Base-by-base conservation (phyloP, 78 protist genomes). In the Tieghemostelium lacteum region DNA sequence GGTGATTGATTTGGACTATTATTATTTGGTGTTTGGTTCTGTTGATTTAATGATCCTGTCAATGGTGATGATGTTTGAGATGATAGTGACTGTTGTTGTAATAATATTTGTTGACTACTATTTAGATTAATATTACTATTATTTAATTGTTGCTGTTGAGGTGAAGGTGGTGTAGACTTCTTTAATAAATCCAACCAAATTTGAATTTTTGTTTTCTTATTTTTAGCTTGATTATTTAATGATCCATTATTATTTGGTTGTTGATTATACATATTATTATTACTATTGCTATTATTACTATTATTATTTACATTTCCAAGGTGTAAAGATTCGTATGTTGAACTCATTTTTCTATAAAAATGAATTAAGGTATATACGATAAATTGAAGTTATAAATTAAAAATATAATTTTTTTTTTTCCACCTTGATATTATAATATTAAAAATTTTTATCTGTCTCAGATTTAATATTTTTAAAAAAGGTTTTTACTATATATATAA, bases 171-270 rank as follows among this genome's bases (percentile, higher is more conserved):
- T 4, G 29, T 57, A 19, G 63, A n/a, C 34, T 54, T 40, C 40
- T 72, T 72, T 10, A 72, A 55, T 54, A 60, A 55, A 20, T 72
- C 78, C 3, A 72, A 49, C 78, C 78, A 72, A 34, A n/a, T 19
- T 22, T 29, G 33, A 31, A 72, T 55, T 67, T 40, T 67, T 42
- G 74, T 19, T 67, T 33, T 54, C 3, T 34, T 52, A 71, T 29
- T 73, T 14, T 36, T 52, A 34, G 31, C 33, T 6, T 19, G 7
- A 54, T 49, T 52, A 54, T 17, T 71, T 20, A 16, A 52, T 49
- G 26, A 54, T 55, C n/a, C 57, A 34, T 33, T 57, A 72, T 72
- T 72, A 54, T 57, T 50, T 34, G 12, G 12, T 20, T 31, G 17
- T 34, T 34, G 49, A 54, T 17, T 52, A 1, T 3, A 14, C 28